Conservation (phyloP, 495 filamentous ascomycete genomes). For the Xylaria telfairii region DNA sequence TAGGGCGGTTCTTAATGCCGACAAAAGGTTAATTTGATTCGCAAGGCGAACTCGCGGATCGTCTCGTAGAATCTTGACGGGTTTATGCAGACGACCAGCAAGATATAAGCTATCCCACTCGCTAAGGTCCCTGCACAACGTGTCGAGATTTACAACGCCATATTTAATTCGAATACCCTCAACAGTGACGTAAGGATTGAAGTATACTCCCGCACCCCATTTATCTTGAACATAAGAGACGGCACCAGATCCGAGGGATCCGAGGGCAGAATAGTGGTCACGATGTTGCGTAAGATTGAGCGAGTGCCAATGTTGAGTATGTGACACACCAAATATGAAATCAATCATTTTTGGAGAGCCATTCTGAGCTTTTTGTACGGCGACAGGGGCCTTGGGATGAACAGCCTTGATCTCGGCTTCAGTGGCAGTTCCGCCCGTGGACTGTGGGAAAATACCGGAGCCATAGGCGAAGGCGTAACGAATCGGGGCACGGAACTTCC, state of each 20-base stretch:
- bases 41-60: conserved; percentile 88
- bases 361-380: conserved; percentile 80
- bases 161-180: conserved; percentile 98
- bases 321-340: conserved; percentile 94
- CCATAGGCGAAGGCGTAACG: conserved; percentile 97
- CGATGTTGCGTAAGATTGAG: conserved; percentile 87
- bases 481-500: conserved; percentile 92
- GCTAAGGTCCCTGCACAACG: conserved; percentile 81
- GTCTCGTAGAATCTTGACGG: conserved; percentile 95
- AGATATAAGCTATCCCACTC: conserved; percentile 94
- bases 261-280: conserved; percentile 88
- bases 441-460: conserved; percentile 93
- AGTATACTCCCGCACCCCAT: conserved; percentile 93
- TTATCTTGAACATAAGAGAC: conserved; percentile 85
- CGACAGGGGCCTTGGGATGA: conserved; percentile 77
- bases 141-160: conserved; percentile 90
- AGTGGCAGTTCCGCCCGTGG: conserved; percentile 54
- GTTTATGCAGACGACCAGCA: conserved; percentile 93
- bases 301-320: conserved; percentile 96
- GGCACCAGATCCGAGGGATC: conserved; percentile 81
- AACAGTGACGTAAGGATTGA: conserved; percentile 94
- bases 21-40: conserved; percentile 93
- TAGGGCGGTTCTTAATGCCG: conserved; percentile 86
- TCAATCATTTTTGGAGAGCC: conserved; percentile 96
- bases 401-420: conserved; percentile 62